These are phyloP conservation scores for Sphaerulina vaccinii DNA, from an alignment of 2,329 filamentous ascomycete genomes.

Conservation along the genomic window DNA sequence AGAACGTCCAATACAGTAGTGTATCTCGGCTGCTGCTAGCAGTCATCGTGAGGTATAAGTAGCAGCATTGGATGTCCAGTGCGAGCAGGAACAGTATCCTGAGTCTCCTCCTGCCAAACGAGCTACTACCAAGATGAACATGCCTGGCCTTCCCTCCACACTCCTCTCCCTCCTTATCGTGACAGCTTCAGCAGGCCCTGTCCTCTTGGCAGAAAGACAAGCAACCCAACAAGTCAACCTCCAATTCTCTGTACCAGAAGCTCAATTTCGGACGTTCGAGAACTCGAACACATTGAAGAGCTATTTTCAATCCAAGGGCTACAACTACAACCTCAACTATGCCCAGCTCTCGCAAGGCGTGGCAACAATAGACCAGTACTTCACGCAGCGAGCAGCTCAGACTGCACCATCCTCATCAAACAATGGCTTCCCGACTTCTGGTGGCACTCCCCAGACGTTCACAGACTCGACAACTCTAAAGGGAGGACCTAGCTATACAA, in stretches of 20 bases:
- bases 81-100: not conserved
- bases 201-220: slow-evolving; percentile 9
- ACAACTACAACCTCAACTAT: slow-evolving; percentile 18
- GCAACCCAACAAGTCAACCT: slow-evolving; percentile 12
- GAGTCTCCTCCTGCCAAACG: not conserved
- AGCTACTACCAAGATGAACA: not conserved
- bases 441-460: slow-evolving; percentile 7
- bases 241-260: slow-evolving; percentile 12
- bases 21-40: not conserved
- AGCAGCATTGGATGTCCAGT: not conserved
- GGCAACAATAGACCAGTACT: slow-evolving; percentile 11
- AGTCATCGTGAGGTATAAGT: not conserved
- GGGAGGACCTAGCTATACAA: slow-evolving; percentile 18
- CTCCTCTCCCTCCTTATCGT: not conserved
- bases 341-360: slow-evolving; percentile 14
- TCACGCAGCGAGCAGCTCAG: slow-evolving; percentile 11
- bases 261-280: slow-evolving; percentile 15
- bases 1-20: not conserved
- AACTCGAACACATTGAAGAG: slow-evolving; percentile 10
- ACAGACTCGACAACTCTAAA: slow-evolving; percentile 12
- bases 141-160: not conserved
- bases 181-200: slow-evolving; percentile 7
- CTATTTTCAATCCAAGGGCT: slow-evolving; percentile 13
- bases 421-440: slow-evolving; percentile 14
- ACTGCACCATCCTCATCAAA: slow-evolving; percentile 3